Conservation (phyloP, 2,329 filamentous ascomycete genomes). For the Ophiocordyceps polyrhachis-furcata region DNA sequence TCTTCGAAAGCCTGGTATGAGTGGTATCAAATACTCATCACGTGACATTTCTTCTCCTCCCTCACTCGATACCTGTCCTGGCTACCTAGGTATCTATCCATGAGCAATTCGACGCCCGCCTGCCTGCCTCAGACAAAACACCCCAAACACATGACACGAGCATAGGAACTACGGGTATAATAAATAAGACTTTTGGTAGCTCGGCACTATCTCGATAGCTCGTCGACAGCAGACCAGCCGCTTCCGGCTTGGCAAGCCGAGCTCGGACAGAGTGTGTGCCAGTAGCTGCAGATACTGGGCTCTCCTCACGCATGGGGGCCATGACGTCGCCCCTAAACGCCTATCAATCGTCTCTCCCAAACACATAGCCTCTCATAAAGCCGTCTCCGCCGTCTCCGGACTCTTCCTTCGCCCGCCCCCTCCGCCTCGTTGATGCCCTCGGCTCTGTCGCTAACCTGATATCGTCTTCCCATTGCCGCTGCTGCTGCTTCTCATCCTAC, state of each 20-base stretch:
- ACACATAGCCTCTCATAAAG: constrained; percentile 2
- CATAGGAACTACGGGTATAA: background rate
- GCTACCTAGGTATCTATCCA: no score
- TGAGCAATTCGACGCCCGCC: no score
- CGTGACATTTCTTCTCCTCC: no score
- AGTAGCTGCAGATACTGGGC: background rate
- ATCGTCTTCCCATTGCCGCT: background rate
- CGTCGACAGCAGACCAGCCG: background rate
- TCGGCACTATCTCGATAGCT: background rate
- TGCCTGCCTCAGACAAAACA: background rate
- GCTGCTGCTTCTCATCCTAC: background rate
- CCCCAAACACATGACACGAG: background rate
- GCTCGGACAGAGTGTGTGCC: background rate
- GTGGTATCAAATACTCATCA: no score
- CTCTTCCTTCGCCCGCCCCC: background rate
- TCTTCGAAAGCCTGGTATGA: no score
- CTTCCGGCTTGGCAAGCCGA: background rate
- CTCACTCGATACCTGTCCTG: no score
- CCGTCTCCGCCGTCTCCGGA: constrained; percentile 1
- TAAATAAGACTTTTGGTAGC: background rate
- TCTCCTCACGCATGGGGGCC: background rate
- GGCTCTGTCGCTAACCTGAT: background rate
- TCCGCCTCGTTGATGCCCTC: constrained; percentile 1
- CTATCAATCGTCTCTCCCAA: constrained; percentile 1
- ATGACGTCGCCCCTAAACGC: constrained; percentile 6